Evolutionary conservation across 129 eudicot species (phyloP).

Genomic region (Kitagawia praeruptora): DNA sequence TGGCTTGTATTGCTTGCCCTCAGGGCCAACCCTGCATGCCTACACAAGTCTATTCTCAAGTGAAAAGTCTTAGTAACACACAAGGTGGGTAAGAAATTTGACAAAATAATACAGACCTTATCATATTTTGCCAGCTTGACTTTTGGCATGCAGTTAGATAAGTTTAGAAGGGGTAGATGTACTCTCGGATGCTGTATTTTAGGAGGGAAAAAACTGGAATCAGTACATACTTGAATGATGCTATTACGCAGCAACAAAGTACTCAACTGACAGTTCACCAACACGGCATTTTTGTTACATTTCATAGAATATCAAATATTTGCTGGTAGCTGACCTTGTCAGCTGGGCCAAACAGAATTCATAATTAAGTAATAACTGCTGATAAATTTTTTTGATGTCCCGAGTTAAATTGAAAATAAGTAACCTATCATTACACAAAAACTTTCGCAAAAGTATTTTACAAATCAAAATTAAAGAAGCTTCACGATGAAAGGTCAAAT

Average conservation of each 20-base stretch:
- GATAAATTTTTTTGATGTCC: too few relatives aligned
- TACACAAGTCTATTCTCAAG: not conserved
- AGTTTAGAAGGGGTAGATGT: slow-evolving; percentile 51
- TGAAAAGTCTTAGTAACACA: not conserved
- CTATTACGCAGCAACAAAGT: not conserved
- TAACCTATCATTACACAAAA: not conserved
- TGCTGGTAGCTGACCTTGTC: too few relatives aligned
- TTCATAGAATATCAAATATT: not conserved
- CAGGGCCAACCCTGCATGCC: too few relatives aligned
- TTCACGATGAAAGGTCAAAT: not conserved
- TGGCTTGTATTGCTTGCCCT: too few relatives aligned
- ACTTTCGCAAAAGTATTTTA: too few relatives aligned
- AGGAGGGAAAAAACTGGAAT: not conserved
- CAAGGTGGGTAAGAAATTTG: not conserved
- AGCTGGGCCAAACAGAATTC: not conserved
- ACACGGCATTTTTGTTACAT: not conserved
- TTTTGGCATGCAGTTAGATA: slow-evolving; percentile 28
- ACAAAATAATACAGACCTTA: slow-evolving; percentile 40
- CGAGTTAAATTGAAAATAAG: too few relatives aligned
- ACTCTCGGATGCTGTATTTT: slow-evolving; percentile 43
- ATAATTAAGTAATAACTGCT: too few relatives aligned
- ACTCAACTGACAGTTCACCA: not conserved
- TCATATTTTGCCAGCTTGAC: slow-evolving; percentile 75
- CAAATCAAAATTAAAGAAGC: too few relatives aligned
- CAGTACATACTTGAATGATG: slow-evolving; percentile 1